Evolutionary conservation across 1,284 basidiomycete genomes (phyloP).

Genomic region (Leccinum pachyderme): DNA sequence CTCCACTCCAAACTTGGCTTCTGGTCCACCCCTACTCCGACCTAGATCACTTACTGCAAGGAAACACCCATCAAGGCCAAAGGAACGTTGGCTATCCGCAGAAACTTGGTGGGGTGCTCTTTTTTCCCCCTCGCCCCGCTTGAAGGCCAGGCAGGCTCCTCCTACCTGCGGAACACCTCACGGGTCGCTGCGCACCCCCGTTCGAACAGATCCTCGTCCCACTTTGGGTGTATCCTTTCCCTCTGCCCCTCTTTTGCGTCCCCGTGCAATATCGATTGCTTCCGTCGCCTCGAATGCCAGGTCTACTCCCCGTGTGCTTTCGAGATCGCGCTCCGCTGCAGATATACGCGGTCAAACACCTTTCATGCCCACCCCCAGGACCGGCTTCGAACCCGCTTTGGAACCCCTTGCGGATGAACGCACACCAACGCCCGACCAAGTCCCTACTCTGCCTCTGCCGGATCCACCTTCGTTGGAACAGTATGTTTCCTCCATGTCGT

Average conservation of each 20-base stretch:
- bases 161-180: slow-evolving; percentile 41
- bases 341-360: slow-evolving; percentile 28
- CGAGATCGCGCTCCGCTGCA: slow-evolving; percentile 48
- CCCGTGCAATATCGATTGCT: slow-evolving; percentile 22
- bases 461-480: slow-evolving; percentile 58
- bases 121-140: slow-evolving; percentile 68
- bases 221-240: slow-evolving; percentile 8
- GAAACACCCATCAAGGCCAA: slow-evolving; percentile 20
- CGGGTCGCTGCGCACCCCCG: slow-evolving; percentile 51
- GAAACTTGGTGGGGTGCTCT: slow-evolving; percentile 80
- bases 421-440: slow-evolving; percentile 20
- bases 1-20: slow-evolving; percentile 62
- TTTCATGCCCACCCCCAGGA: slow-evolving; percentile 2
- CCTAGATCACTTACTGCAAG: slow-evolving; percentile 12
- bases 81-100: slow-evolving; percentile 64
- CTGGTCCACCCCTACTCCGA: slow-evolving; percentile 3
- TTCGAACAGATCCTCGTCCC: slow-evolving; percentile 18
- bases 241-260: slow-evolving; percentile 12
- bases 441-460: slow-evolving; percentile 49
- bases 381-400: slow-evolving; percentile 22
- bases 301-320: slow-evolving; percentile 39
- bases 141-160: slow-evolving; percentile 42
- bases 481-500: slow-evolving; percentile 39
- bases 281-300: slow-evolving; percentile 8
- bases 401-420: slow-evolving; percentile 20